phyloP scores from a whole-genome alignment of 257 asterid genomes.

The Plantago elongata region DNA sequence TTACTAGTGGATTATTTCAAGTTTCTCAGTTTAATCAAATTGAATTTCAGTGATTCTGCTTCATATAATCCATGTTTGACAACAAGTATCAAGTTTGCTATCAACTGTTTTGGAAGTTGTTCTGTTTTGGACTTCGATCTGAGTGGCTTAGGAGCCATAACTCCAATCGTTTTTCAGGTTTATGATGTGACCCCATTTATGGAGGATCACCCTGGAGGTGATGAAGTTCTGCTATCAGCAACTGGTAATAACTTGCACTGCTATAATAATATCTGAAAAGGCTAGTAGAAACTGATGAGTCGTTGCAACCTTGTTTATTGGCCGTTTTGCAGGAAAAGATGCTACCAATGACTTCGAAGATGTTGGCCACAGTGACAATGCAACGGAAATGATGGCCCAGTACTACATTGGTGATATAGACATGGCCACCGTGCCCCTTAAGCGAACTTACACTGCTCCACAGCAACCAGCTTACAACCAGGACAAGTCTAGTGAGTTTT shows the following conservation, averaged over 20 bases:
- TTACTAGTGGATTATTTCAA: too few relatives aligned
- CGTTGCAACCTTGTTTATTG: not conserved
- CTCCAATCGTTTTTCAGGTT: slow-evolving; percentile 38
- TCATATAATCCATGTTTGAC: too few relatives aligned
- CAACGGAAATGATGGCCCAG: slow-evolving; percentile 57
- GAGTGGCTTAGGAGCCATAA: not conserved
- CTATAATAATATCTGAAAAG: too few relatives aligned
- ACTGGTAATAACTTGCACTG: slow-evolving; percentile 41
- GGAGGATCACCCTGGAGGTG: slow-evolving; percentile 98
- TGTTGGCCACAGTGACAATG: slow-evolving; percentile 74
- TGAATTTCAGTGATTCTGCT: too few relatives aligned
- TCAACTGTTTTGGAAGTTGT: too few relatives aligned
- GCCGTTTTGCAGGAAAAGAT: slow-evolving; percentile 58
- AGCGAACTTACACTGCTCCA: slow-evolving; percentile 44
- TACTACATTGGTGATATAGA: slow-evolving; percentile 70
- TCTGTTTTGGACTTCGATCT: not conserved
- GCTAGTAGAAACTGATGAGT: not conserved
- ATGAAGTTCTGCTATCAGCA: slow-evolving; percentile 77
- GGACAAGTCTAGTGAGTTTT: slow-evolving; percentile 53
- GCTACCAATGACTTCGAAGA: slow-evolving; percentile 83
- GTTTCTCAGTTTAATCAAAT: too few relatives aligned
- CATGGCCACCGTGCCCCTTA: slow-evolving; percentile 53
- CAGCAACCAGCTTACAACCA: slow-evolving; percentile 36
- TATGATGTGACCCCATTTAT: slow-evolving; percentile 86
- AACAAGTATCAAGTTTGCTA: too few relatives aligned